These are phyloP conservation scores for Fusarium marasasianum DNA, from an alignment of 2,329 filamentous ascomycete species.

Conservation along the genomic window DNA sequence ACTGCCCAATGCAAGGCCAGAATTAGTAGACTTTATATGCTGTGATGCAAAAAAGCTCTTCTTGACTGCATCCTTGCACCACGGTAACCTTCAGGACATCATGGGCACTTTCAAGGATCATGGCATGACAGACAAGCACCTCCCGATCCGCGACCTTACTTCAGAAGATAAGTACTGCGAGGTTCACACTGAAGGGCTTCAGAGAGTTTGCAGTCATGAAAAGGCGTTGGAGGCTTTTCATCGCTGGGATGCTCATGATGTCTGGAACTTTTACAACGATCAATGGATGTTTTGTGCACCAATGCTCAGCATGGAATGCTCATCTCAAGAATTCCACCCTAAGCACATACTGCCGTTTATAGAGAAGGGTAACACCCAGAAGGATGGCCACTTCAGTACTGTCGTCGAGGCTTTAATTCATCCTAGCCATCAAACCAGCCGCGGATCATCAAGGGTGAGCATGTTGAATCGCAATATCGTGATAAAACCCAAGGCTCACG, in stretches of 20 bases:
- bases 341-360: slow-evolving; percentile 5
- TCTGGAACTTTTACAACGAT: background rate
- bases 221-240: background rate
- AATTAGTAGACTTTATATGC: background rate
- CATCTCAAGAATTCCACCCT: background rate
- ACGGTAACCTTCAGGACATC: background rate
- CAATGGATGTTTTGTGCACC: slow-evolving; percentile 11
- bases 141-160: slow-evolving; percentile 2
- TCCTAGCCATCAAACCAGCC: background rate
- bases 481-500: background rate
- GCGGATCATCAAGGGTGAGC: background rate
- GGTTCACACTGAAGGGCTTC: background rate
- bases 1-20: background rate
- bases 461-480: background rate
- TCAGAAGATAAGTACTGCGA: background rate
- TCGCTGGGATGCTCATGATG: background rate
- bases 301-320: background rate
- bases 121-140: background rate
- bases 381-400: slow-evolving; percentile 22
- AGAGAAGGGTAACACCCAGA: background rate
- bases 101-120: background rate
- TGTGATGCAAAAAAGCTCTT: background rate
- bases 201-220: background rate
- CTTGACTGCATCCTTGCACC: background rate
- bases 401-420: slow-evolving; percentile 14